Conservation (phyloP, 352 stramenopile genomes). For the Phytophthora tubulina region DNA sequence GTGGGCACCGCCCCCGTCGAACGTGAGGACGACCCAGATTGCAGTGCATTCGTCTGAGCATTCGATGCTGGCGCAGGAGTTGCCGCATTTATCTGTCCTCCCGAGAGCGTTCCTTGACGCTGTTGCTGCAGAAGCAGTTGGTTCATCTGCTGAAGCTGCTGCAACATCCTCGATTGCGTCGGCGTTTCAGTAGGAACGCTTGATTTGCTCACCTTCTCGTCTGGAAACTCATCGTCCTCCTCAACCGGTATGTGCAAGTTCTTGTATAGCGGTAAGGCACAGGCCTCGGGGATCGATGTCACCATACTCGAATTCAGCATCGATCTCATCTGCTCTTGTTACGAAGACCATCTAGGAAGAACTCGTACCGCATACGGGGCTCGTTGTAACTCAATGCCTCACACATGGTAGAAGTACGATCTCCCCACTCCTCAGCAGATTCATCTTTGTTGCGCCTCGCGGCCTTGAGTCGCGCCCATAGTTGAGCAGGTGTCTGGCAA, state of each 20-base stretch:
- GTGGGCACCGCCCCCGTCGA: not conserved
- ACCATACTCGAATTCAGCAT: not conserved
- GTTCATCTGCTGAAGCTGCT: no score
- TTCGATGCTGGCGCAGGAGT: not conserved
- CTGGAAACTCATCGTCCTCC: no score
- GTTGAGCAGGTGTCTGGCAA: slow-evolving; percentile 5
- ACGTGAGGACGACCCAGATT: no score
- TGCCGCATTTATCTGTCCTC: not conserved
- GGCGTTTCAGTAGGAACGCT: no score
- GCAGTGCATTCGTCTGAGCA: no score
- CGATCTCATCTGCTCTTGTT: not conserved
- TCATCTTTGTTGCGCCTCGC: not conserved
- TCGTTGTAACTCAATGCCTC: not conserved
- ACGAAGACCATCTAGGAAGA: slow-evolving; percentile 1
- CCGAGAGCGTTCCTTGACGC: not conserved
- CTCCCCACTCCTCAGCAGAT: slow-evolving; percentile 14
- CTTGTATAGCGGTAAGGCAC: not conserved
- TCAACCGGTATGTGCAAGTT: not conserved
- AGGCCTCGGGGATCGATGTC: not conserved
- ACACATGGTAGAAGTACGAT: not conserved
- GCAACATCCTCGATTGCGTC: no score
- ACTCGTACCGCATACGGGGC: slow-evolving; percentile 9
- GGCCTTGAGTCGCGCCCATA: not conserved
- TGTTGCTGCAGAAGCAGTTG: no score
- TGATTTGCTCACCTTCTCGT: no score